phyloP scores from a whole-genome alignment of 1,139 yeast genomes.

The Taphrina communis region DNA sequence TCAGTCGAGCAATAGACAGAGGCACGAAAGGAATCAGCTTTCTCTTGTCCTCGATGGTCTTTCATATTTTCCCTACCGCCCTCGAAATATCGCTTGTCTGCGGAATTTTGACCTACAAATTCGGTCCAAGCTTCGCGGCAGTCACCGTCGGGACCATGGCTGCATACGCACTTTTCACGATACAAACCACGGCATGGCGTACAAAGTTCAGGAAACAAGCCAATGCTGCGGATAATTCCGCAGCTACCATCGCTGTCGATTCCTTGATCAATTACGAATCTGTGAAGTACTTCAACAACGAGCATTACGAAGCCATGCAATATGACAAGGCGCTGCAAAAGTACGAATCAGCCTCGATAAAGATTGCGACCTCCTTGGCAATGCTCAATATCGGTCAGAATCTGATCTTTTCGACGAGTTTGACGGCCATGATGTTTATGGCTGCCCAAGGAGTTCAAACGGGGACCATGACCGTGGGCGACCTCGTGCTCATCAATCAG shows the following conservation, averaged over 20 bases:
- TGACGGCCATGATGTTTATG: slow-evolving; percentile 98
- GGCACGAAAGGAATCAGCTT: slow-evolving; percentile 97
- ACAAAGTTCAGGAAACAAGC: slow-evolving; percentile 89
- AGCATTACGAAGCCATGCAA: slow-evolving; percentile 73
- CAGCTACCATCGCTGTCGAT: slow-evolving; percentile 92
- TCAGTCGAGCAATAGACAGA: slow-evolving; percentile 93
- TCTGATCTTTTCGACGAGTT: slow-evolving; percentile 84
- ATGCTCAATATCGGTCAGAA: slow-evolving; percentile 91
- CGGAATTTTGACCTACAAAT: slow-evolving; percentile 86
- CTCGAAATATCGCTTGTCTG: slow-evolving; percentile 92
- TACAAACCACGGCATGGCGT: slow-evolving; percentile 94
- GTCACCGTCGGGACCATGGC: slow-evolving; percentile 87
- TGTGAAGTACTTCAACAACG: slow-evolving; percentile 93
- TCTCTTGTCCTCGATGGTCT: slow-evolving; percentile 92
- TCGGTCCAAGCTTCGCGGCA: slow-evolving; percentile 86
- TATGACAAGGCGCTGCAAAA: slow-evolving; percentile 75
- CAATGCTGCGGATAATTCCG: slow-evolving; percentile 90
- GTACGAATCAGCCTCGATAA: slow-evolving; percentile 82
- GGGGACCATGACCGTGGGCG: slow-evolving; percentile 89
- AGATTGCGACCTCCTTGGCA: slow-evolving; percentile 91
- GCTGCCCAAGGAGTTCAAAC: slow-evolving; percentile 91
- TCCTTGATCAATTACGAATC: slow-evolving; percentile 93
- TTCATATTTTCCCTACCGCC: slow-evolving; percentile 90
- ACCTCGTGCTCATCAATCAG: slow-evolving; percentile 92
- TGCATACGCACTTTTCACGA: slow-evolving; percentile 83